These are phyloP conservation scores for Phytophthora quininea DNA, from an alignment of 352 stramenopile species.

Conservation along the genomic window DNA sequence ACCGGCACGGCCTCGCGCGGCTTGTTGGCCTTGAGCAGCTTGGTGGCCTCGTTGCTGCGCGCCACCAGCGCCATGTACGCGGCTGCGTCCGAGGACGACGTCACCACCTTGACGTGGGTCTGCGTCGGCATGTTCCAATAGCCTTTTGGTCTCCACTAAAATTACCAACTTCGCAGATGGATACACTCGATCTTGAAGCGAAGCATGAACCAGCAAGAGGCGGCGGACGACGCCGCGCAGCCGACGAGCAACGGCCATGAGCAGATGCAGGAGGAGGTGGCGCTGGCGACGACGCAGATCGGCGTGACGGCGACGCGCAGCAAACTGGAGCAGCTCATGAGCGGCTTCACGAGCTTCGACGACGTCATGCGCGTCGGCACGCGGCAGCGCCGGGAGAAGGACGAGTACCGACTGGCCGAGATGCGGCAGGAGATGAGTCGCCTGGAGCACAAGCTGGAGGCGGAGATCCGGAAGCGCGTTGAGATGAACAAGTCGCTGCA, in stretches of 20 bases:
- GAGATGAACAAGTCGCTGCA: constrained; percentile 95
- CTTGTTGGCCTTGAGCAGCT: constrained; percentile 45
- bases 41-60: constrained; percentile 50
- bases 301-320: constrained; percentile 75
- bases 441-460: constrained; percentile 91
- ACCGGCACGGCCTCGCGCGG: constrained; percentile 47
- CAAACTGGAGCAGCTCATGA: constrained; percentile 88
- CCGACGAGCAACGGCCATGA: constrained; percentile 4
- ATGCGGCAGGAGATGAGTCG: constrained; percentile 92
- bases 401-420: constrained; percentile 93
- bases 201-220: constrained; percentile 27
- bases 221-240: background rate
- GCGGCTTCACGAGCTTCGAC: constrained; percentile 86
- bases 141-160: too few relatives aligned
- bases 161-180: too few relatives aligned
- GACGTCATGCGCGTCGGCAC: constrained; percentile 88
- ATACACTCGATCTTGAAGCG: background rate
- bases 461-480: constrained; percentile 94
- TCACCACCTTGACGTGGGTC: constrained; percentile 31
- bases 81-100: constrained; percentile 35
- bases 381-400: constrained; percentile 90
- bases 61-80: constrained; percentile 58
- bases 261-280: constrained; percentile 17
- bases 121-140: constrained; percentile 6
- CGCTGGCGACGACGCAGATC: constrained; percentile 39